These are phyloP conservation scores for Solidago caesia DNA, from an alignment of 129 eudicot genomes.

Conservation along the genomic window DNA sequence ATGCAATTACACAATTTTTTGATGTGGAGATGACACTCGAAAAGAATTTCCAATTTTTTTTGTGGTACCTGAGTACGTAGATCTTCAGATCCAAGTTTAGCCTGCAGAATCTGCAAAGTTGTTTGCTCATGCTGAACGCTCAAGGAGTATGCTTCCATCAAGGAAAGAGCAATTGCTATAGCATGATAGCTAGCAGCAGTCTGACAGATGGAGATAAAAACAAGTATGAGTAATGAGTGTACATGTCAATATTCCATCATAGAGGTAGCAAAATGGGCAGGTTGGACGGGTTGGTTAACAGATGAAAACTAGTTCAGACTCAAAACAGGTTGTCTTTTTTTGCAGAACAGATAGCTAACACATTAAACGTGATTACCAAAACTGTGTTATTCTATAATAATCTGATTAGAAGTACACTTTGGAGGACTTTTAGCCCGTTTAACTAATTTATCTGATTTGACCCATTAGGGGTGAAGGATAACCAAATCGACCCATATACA, in stretches of 20 bases:
- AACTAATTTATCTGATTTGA: neutral
- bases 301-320: neutral
- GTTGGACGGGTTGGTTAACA: neutral
- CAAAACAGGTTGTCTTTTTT: too few species aligned
- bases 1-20: neutral
- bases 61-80: constrained; percentile 79
- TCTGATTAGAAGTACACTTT: neutral
- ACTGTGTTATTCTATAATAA: neutral
- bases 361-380: neutral
- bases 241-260: neutral
- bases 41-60: neutral
- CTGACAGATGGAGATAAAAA: constrained; percentile 35
- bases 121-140: constrained; percentile 99
- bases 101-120: constrained; percentile 85
- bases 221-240: neutral
- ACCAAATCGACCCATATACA: too few species aligned
- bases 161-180: constrained; percentile 95
- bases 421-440: neutral
- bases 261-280: neutral
- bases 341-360: neutral
- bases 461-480: too few species aligned
- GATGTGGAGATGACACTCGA: neutral
- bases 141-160: constrained; percentile 96
- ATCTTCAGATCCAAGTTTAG: constrained; percentile 96
- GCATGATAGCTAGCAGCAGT: constrained; percentile 99